A percentile compares a stretch with the other conserved stretches of the same genome.
Conservation (phyloP, 2,329 filamentous ascomycete species). For the Macrophomina tecta region DNA sequence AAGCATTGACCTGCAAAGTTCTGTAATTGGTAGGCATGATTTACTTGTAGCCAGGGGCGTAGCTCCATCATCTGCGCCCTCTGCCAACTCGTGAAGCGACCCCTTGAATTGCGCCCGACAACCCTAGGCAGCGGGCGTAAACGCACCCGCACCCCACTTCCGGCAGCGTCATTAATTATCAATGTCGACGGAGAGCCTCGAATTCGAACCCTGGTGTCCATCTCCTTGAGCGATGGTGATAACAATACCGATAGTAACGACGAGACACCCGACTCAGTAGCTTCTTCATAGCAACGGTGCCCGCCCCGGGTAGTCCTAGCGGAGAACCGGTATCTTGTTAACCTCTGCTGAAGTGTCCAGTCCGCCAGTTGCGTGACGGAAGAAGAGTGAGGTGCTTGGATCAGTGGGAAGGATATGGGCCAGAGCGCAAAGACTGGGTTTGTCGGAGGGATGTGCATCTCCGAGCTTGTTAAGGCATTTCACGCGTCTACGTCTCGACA, state of each 20-base stretch:
- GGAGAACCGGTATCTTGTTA: background rate
- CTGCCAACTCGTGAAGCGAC: background rate
- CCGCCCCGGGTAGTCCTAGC: background rate
- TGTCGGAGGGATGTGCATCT: background rate
- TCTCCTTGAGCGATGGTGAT: background rate
- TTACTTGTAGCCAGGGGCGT: background rate
- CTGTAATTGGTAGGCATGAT: background rate
- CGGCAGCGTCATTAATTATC: background rate
- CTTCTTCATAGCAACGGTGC: background rate
- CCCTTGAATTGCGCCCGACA: background rate
- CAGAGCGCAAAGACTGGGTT: background rate
- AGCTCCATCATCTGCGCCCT: background rate
- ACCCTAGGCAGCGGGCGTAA: background rate
- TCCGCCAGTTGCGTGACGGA: background rate
- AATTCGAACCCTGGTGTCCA: background rate
- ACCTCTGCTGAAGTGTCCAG: background rate
- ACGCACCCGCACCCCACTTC: background rate
- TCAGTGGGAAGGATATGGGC: background rate
- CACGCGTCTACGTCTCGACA: background rate
- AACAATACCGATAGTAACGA: background rate
- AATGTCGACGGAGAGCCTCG: background rate
- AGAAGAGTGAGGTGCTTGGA: background rate
- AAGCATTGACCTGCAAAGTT: background rate
- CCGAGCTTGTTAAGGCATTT: background rate
- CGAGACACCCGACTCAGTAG: background rate